Base-by-base conservation (phyloP, 257 asterid genomes). In the Cinchona pubescens region DNA sequence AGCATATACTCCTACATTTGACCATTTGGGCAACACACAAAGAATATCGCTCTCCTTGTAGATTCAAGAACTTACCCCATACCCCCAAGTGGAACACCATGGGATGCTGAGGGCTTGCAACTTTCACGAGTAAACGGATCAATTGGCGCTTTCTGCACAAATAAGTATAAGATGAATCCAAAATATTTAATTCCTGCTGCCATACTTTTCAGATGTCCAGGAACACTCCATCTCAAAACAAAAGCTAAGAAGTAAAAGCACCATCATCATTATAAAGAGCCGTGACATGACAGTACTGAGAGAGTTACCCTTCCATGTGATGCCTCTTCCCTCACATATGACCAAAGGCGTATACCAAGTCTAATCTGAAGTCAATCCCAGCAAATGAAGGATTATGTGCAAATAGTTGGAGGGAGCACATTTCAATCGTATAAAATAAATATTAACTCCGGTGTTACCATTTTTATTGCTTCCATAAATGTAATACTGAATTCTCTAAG, bases 61-160 rank as follows among this genome's bases (percentile, higher is more conserved):
- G 49, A 30, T 18, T 14, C 8, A 3, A 27, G 19, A 16, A 64
- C 93, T 86, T 81, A 95, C 99, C 98, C 99, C 99, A 95, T 92
- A 77, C 99, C 99, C 78, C 99, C 99, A 38, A 95, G 92, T 35
- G 99, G 99, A 85, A 92, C 98, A 69, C 99, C 99, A 27, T 87
- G 96, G 71, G 99, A 84, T 81, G 97, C 96, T 58, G 99, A 95
- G 65, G 99, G 99, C 79, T 87, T 91, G 90, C 97, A 95, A 66
- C 89, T 88, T 87, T 83, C 92, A 75, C 93, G 87, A 62, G 91
- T 92, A 81, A 92, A 95, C 40, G 99, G 99, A 77, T 95, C 97
- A 71, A 95, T 95, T 13, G 98, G 99, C 68, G 99, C 99, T 95
- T 87, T 91, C 99, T 95, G 91, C 62, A 81, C 45, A 68, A 75